Evolutionary conservation across 768 basidiomycete species (phyloP).

Genomic region (Auricularia auricula-judae): DNA sequence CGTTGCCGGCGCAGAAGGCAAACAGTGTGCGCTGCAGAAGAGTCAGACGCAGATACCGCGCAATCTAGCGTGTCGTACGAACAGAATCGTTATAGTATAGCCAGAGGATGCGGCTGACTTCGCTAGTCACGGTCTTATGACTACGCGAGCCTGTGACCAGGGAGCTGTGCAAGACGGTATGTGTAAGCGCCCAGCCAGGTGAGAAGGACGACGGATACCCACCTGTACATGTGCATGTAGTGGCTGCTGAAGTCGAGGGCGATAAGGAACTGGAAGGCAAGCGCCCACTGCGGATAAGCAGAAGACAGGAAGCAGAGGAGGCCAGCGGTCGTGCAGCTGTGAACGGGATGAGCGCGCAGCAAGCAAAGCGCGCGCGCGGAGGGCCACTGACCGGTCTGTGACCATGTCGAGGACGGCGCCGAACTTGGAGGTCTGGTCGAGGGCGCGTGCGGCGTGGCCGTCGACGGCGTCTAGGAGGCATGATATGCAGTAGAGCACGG

Average conservation of each 20-base stretch:
- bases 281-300: constrained; percentile 75
- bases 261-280: constrained; percentile 90
- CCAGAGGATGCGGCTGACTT: constrained; percentile 86
- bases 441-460: constrained; percentile 78
- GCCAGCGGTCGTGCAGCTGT: constrained; percentile 91
- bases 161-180: constrained; percentile 42
- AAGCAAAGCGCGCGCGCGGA: neutral
- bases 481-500: constrained; percentile 77
- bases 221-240: constrained; percentile 99
- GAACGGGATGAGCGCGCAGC: neutral
- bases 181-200: neutral
- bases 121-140: constrained; percentile 86
- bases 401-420: constrained; percentile 99
- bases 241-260: constrained; percentile 95
- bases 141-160: constrained; percentile 88
- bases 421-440: constrained; percentile 90
- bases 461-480: constrained; percentile 93
- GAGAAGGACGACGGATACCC: constrained; percentile 13
- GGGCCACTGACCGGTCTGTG: constrained; percentile 73
- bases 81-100: constrained; percentile 91
- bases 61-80: constrained; percentile 20
- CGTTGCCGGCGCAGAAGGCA: constrained; percentile 88
- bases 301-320: constrained; percentile 88
- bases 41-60: neutral
- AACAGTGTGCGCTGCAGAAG: constrained; percentile 66